Base-by-base conservation (phyloP, 116 monocot genomes). In the Dioscorea cayenensis region DNA sequence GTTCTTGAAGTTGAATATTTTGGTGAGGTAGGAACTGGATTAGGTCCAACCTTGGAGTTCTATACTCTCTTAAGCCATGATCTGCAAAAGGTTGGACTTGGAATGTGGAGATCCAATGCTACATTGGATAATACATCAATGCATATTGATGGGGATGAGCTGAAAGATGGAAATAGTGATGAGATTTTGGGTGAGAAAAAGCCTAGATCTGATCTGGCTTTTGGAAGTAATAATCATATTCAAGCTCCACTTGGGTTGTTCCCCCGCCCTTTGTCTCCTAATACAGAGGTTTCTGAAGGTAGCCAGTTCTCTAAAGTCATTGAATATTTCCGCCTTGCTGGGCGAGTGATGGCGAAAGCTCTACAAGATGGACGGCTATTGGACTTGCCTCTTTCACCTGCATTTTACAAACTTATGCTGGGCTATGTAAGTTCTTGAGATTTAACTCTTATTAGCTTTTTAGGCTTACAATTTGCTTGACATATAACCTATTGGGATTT, bases 1-100 rank as follows among this genome's bases (percentile, higher is more conserved):
- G 99, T 99, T 28, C 89, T 99, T 77, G 94, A 99, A 78, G 99
- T 99, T 16, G 99, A 99, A 76, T 99, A 99, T 80, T 99, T 93
- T 89, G 99, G 94, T 66, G 99, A 99, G 67, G 94, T 99, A 70
- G 99, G 99, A n/a, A 93, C 90, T 25, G 99, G 99, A 50, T 80
- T 94, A 64, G 99, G 99, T 72, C 99, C 99, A 65, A 99, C 99
- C 0, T 75, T 99, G 23, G 99, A 99, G 80, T 99, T 99, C 63
- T 99, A 99, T 82, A 94, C 99, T 65, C 91, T 99, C 11, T 76
- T 99, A 58, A 99, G 99, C 70, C 94, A 90, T 80, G 99, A 99
- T 49, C 64, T 99, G 43, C 99, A 99, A 58, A 94, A 87, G 71
- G 79, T 71, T 64, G 77, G 76, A 59, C 82, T 99, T 66, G 85